Conservation (phyloP, 2,329 filamentous ascomycete genomes). For the Colletotrichum orbiculare region DNA sequence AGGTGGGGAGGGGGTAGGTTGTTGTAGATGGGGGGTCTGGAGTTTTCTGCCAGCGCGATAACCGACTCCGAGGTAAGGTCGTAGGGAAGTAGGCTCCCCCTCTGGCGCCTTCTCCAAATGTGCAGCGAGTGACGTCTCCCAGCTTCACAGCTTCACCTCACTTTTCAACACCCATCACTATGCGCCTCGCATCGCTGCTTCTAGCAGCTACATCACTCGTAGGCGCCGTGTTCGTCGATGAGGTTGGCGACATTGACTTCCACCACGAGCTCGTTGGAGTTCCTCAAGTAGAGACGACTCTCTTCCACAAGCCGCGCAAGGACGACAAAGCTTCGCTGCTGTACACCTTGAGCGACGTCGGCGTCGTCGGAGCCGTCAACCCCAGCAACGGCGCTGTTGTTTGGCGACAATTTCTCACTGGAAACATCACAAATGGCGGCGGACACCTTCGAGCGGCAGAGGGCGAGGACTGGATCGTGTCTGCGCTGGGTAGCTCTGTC, state of each 20-base stretch:
- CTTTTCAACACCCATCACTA: slow-evolving; percentile 32
- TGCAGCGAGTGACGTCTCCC: slow-evolving; percentile 4
- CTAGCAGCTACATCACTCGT: slow-evolving; percentile 56
- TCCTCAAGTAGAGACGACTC: slow-evolving; percentile 84
- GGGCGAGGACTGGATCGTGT: slow-evolving; percentile 80
- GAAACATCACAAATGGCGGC: slow-evolving; percentile 56
- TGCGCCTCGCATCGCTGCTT: slow-evolving; percentile 42
- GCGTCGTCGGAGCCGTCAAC: slow-evolving; percentile 87
- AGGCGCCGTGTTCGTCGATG: slow-evolving; percentile 84
- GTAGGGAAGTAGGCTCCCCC: background rate
- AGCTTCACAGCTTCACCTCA: slow-evolving; percentile 22
- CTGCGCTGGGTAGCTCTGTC: slow-evolving; percentile 76
- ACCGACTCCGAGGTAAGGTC: background rate
- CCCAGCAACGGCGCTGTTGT: slow-evolving; percentile 85
- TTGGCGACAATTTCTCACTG: slow-evolving; percentile 84
- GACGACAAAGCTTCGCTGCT: slow-evolving; percentile 88
- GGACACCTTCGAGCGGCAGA: slow-evolving; percentile 79
- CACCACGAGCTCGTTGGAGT: slow-evolving; percentile 90
- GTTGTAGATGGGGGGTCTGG: too few relatives aligned
- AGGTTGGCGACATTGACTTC: slow-evolving; percentile 92
- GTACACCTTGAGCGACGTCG: slow-evolving; percentile 89
- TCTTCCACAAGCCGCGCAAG: slow-evolving; percentile 89
- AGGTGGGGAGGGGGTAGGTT: too few relatives aligned
- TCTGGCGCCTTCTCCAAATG: slow-evolving; percentile 2
- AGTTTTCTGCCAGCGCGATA: too few relatives aligned